phyloP scores from a whole-genome alignment of 106 monocot genomes.

The Apostasia shenzhenica region DNA sequence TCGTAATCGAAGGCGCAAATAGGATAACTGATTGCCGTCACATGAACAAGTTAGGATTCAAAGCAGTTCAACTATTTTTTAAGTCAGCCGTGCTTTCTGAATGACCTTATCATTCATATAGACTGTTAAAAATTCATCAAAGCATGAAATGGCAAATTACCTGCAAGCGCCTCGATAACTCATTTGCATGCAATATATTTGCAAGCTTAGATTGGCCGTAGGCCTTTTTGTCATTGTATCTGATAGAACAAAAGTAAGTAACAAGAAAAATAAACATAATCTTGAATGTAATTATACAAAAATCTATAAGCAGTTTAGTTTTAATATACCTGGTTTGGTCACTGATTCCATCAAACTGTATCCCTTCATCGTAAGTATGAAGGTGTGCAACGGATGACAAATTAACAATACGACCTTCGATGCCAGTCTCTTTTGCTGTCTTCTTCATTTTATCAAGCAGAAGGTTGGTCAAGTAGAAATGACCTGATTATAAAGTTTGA shows the following conservation, averaged over 20 bases:
- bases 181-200: slow-evolving; percentile 71
- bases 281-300: background rate
- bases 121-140: no score
- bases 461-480: slow-evolving; percentile 79
- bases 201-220: slow-evolving; percentile 89
- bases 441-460: slow-evolving; percentile 82
- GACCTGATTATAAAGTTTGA: slow-evolving; percentile 36
- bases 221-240: slow-evolving; percentile 67
- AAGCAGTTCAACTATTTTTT: no score
- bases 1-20: no score
- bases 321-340: slow-evolving; percentile 27
- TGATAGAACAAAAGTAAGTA: slow-evolving; percentile 4
- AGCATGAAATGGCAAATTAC: slow-evolving; percentile 17
- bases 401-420: slow-evolving; percentile 81
- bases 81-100: no score
- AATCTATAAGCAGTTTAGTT: background rate
- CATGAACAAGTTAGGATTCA: no score
- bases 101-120: no score
- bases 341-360: slow-evolving; percentile 60
- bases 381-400: slow-evolving; percentile 72
- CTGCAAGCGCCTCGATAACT: slow-evolving; percentile 64
- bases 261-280: no score
- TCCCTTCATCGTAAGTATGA: slow-evolving; percentile 44
- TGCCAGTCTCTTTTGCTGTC: slow-evolving; percentile 52
- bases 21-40: no score